A percentile compares a stretch with the other conserved stretches of the same genome.
Conservation (phyloP, 441 rosid species). For the Metrosideros polymorpha region DNA sequence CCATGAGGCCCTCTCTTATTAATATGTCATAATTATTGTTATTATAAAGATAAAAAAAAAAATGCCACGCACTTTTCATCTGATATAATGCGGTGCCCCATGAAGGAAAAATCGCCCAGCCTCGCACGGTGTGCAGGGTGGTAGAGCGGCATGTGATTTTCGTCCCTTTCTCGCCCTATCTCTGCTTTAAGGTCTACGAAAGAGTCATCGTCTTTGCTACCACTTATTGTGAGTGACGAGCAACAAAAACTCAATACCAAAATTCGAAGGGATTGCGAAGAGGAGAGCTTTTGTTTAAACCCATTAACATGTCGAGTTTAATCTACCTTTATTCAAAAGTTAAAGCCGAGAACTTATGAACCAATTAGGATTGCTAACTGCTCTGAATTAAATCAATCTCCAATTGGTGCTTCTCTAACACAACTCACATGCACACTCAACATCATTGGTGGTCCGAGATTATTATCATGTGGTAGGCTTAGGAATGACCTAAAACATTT, state of each 20-base stretch:
- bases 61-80: background rate
- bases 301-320: background rate
- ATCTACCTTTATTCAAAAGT: background rate
- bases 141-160: background rate
- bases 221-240: background rate
- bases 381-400: background rate
- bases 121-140: background rate
- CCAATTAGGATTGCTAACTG: background rate
- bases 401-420: background rate
- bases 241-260: background rate
- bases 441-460: too few species aligned
- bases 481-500: too few species aligned
- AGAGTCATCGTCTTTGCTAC: too few species aligned
- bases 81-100: background rate
- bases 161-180: background rate
- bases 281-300: background rate
- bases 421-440: background rate
- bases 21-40: too few species aligned
- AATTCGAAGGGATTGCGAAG: background rate
- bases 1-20: too few species aligned
- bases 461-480: too few species aligned
- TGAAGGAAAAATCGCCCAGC: background rate
- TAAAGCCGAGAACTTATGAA: background rate
- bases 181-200: background rate
- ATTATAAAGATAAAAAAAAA: too few species aligned